Percentiles rank a stretch among this genome's conserved stretches.
Conservation (phyloP, 306 rosid genomes). For the Pyrus pyrifolia region DNA sequence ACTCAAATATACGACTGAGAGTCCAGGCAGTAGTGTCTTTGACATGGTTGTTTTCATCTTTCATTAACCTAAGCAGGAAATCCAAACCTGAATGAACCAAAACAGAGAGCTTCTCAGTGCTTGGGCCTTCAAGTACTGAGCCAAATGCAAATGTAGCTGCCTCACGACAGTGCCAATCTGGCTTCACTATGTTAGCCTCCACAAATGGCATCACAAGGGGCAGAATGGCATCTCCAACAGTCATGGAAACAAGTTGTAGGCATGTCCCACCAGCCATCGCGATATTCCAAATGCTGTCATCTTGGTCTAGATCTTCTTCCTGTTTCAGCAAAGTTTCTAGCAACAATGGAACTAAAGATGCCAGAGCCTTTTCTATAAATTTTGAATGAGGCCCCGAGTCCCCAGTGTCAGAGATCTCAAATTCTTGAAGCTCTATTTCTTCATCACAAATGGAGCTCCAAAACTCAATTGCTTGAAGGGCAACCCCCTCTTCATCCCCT, state of each 20-base stretch:
- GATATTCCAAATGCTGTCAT: constrained; percentile 27
- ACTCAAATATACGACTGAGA: constrained; percentile 30
- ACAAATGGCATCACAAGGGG: constrained; percentile 39
- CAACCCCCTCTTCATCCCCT: constrained; percentile 26
- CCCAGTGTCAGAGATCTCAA: constrained; percentile 15
- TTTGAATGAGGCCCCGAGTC: constrained; percentile 21
- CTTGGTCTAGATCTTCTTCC: constrained; percentile 34
- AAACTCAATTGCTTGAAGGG: constrained; percentile 36
- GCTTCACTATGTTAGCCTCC: constrained; percentile 27
- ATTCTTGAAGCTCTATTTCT: constrained; percentile 31
- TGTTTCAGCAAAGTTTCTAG: constrained; percentile 32
- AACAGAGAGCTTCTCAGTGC: constrained; percentile 14
- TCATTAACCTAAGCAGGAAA: constrained; percentile 22
- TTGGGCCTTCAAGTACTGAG: constrained; percentile 33
- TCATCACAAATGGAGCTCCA: constrained; percentile 39
- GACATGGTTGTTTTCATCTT: constrained; percentile 28
- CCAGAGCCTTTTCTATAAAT: constrained; percentile 26
- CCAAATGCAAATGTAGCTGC: constrained; percentile 35
- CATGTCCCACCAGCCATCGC: constrained; percentile 42
- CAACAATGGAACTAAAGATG: constrained; percentile 29
- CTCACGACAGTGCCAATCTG: constrained; percentile 34
- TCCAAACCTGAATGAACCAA: constrained; percentile 27
- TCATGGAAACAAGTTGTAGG: constrained; percentile 27
- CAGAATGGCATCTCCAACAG: constrained; percentile 25
- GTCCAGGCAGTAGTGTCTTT: constrained; percentile 40